Conservation (phyloP, 192 early-diverging fungal species). For the Diversispora eburnea region DNA sequence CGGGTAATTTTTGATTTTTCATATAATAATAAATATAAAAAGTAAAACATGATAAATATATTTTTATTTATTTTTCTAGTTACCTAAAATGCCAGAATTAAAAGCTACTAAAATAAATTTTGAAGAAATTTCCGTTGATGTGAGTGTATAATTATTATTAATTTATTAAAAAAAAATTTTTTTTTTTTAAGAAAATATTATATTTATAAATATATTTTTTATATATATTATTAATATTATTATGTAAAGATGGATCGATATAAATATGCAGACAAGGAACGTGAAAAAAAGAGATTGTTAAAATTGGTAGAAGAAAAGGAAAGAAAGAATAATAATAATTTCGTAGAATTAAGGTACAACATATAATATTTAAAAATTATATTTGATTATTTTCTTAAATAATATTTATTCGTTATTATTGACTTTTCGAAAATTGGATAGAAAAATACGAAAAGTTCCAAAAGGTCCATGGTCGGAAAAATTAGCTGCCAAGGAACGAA, state of each 20-base stretch:
- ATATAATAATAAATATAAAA: background rate
- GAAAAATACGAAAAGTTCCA: background rate
- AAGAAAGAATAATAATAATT: background rate
- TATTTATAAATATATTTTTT: background rate
- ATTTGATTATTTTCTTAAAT: too few species aligned
- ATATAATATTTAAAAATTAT: too few species aligned
- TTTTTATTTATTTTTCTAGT: slow-evolving; percentile 29
- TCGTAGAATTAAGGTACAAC: too few species aligned
- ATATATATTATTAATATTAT: slow-evolving; percentile 7
- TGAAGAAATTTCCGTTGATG: slow-evolving; percentile 1
- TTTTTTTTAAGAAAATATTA: too few species aligned
- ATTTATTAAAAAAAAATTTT: too few species aligned
- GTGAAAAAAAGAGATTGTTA: slow-evolving; percentile 62
- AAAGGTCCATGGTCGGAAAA: slow-evolving; percentile 70
- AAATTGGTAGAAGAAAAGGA: slow-evolving; percentile 43
- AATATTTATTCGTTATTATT: too few species aligned
- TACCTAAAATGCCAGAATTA: slow-evolving; percentile 96
- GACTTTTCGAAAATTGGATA: background rate
- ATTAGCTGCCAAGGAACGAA: slow-evolving; percentile 60
- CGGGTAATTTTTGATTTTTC: slow-evolving; percentile 31
- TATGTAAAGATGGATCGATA: slow-evolving; percentile 57
- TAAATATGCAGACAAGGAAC: slow-evolving; percentile 64
- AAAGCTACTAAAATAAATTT: slow-evolving; percentile 48
- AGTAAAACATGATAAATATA: background rate
- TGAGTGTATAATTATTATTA: background rate